Conservation (phyloP, 1,139 yeast genomes). For the Kurtzmaniella quercitrusa region DNA sequence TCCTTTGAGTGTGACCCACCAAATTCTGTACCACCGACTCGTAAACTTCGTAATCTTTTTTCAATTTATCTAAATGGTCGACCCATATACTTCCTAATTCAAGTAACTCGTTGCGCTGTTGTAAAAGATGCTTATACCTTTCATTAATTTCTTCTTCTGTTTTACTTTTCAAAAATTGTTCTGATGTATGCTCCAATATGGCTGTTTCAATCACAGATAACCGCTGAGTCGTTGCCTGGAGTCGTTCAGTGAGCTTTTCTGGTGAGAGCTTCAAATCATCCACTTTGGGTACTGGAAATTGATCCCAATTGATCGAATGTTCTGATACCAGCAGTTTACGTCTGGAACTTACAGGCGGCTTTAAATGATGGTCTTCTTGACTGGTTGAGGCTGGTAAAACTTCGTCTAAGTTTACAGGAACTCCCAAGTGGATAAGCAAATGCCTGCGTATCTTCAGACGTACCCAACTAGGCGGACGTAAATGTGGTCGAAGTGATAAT, state of each 20-base stretch:
- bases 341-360: conserved; percentile 9
- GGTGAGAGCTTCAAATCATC: conserved; percentile 17
- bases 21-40: conserved; percentile 69
- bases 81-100: conserved; percentile 47
- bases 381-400: conserved; percentile 12
- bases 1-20: conserved; percentile 64
- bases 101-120: conserved; percentile 27
- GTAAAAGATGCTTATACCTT: conserved; percentile 25
- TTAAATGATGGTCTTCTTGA: conserved; percentile 3
- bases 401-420: conserved; percentile 58
- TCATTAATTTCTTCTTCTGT: conserved; percentile 17
- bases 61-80: conserved; percentile 35
- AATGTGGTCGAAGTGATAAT: conserved; percentile 37
- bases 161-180: conserved; percentile 13
- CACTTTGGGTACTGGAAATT: conserved; percentile 24
- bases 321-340: conserved; percentile 24
- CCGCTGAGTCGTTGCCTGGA: conserved; percentile 19
- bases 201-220: conserved; percentile 33
- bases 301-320: conserved; percentile 31
- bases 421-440: conserved; percentile 51
- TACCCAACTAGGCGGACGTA: conserved; percentile 55
- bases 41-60: conserved; percentile 56
- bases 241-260: conserved; percentile 17
- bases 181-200: conserved; percentile 30
- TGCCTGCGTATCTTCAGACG: conserved; percentile 54